Base-by-base conservation (phyloP, 1,284 basidiomycete genomes). In the Inonotus obliquus region DNA sequence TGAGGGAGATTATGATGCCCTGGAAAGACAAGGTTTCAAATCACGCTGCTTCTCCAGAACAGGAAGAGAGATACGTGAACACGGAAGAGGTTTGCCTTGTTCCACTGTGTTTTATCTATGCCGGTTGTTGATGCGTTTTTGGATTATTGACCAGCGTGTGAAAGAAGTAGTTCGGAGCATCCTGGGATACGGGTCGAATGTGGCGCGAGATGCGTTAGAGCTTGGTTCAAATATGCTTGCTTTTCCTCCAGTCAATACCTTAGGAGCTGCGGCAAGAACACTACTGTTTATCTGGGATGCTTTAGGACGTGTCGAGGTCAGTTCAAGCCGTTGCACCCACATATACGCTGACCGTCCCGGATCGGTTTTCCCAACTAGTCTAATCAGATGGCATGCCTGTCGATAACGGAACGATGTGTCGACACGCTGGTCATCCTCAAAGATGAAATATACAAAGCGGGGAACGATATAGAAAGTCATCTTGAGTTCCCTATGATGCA, bases 241-340 rank as follows among this genome's bases (percentile, higher is more conserved):
- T 11, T 73, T 84, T 27, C 81, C 75, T 0, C 85, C 87, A 13
- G 67, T 87, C 27, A 78, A 80, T 1, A 85, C 84, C 0, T 73
- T 89, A 1, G 73, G 75, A 3, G 70, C 76, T 11, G 82, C 80
- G 0, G 85, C 83, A 0, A 74, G 71, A 45, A 77, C 78, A 5
- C 68, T 89, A 27, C 64, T 87, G 14, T 70, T 71, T 17, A 85
- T 89, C 21, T 89, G 87, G 86, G 79, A 85, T 60, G 75, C 82
- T 0, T 72, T 84, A 19, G 76, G 84, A 54, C 64, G 72, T 38
- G 83, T 89, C 27, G 85, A 89, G 63, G 87, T 89, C 64, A 69
- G 84, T 75, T 4, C 44, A 32, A 32, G 47, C 48, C 32, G n/a
- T 23, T 6, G 52, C 23, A 17, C 25, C 32, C 14, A 47, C n/a